A percentile compares a stretch with the other conserved stretches of the same genome.
phyloP scores from a whole-genome alignment of 306 rosid genomes.

The Biancaea sappan region DNA sequence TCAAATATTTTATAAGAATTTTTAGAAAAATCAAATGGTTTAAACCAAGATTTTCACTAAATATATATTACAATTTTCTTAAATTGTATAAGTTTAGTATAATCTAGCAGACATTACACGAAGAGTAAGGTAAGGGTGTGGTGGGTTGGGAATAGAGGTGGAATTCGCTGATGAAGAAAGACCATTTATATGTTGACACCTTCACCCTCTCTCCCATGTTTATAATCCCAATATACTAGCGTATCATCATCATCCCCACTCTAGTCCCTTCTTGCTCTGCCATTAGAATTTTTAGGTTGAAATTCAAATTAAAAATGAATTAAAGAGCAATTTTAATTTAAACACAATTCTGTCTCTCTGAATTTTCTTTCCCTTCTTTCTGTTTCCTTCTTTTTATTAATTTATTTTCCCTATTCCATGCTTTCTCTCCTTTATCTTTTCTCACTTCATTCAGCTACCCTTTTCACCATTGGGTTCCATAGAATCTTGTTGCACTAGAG shows the following conservation, averaged over 20 bases:
- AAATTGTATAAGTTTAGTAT: no score
- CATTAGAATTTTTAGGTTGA: conserved; percentile 13
- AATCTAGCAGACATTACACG: no score
- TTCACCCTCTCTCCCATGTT: conserved; percentile 40
- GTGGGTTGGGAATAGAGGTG: conserved; percentile 35
- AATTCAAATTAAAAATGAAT: not conserved
- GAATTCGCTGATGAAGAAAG: conserved; percentile 39
- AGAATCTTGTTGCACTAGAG: not conserved
- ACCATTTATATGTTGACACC: conserved; percentile 38
- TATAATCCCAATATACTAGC: conserved; percentile 54
- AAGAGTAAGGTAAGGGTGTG: conserved; percentile 26
- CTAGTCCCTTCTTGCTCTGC: conserved; percentile 13
- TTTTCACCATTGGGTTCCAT: not conserved
- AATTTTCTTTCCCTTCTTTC: not conserved
- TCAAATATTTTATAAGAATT: no score
- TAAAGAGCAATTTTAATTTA: not conserved
- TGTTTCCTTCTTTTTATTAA: no score
- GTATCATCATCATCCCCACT: conserved; percentile 48
- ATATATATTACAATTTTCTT: no score
- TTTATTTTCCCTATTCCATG: not conserved
- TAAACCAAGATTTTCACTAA: no score
- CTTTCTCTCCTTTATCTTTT: not conserved
- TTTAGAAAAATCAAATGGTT: no score
- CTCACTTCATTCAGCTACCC: not conserved
- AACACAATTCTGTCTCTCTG: not conserved